These are phyloP conservation scores for Cryphonectria radicalis DNA, from an alignment of 2,329 filamentous ascomycete species.

Conservation along the genomic window DNA sequence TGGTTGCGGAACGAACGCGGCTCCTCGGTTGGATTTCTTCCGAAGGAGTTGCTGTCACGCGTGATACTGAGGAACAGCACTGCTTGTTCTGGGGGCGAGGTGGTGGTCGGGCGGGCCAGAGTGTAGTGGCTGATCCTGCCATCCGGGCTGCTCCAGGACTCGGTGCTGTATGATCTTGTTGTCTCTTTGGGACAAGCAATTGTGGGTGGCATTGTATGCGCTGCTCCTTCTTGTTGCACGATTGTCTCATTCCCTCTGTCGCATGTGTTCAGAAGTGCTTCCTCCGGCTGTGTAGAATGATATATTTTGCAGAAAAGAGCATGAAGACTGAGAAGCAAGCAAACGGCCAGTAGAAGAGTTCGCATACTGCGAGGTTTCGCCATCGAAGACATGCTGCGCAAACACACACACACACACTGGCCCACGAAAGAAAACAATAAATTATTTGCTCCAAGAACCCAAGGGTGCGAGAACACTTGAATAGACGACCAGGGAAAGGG, in stretches of 20 bases:
- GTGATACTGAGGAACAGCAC: constrained; percentile 7
- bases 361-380: constrained; percentile 1
- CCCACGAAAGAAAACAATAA: not conserved
- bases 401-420: not conserved
- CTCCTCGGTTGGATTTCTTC: constrained; percentile 2
- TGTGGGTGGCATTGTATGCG: not conserved
- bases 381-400: not conserved
- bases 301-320: not conserved
- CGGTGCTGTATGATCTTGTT: not conserved
- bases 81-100: not conserved
- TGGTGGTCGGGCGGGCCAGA: not conserved
- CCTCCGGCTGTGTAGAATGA: not conserved
- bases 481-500: not conserved
- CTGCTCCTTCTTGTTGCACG: not conserved
- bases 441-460: not conserved
- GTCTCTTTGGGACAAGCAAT: not conserved
- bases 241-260: not conserved
- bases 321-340: constrained; percentile 2
- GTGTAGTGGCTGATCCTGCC: constrained; percentile 10
- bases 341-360: not conserved
- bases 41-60: constrained; percentile 1
- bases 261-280: not conserved
- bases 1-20: not conserved
- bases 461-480: not conserved
- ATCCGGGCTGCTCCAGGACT: constrained; percentile 4